These are phyloP conservation scores for Pythium myriotylum DNA, from an alignment of 352 stramenopile genomes.

Conservation along the genomic window DNA sequence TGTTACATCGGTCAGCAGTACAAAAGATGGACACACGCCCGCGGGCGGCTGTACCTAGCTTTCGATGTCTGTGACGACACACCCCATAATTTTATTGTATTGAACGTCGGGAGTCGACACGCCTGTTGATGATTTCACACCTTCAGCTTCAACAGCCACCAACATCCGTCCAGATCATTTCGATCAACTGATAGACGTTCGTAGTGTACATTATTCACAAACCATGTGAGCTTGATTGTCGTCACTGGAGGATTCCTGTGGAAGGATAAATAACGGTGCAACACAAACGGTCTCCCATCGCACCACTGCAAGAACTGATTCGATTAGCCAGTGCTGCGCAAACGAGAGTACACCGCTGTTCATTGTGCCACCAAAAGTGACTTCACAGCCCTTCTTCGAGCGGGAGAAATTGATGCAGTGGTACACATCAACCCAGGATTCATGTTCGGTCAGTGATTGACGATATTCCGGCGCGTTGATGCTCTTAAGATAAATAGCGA, in stretches of 20 bases:
- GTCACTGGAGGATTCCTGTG: neutral
- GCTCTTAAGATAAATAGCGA: constrained; percentile 69
- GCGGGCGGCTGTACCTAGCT: too few species aligned
- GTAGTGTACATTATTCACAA: too few species aligned
- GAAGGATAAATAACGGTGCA: constrained; percentile 16
- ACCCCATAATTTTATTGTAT: too few species aligned
- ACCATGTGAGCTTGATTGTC: constrained; percentile 1
- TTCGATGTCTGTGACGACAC: too few species aligned
- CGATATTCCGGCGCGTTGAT: constrained; percentile 49
- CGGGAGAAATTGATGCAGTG: constrained; percentile 25
- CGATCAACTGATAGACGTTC: too few species aligned
- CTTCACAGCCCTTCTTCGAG: constrained; percentile 14
- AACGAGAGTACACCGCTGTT: constrained; percentile 12
- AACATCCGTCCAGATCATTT: too few species aligned
- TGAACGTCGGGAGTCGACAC: too few species aligned
- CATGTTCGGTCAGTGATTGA: constrained; percentile 14
- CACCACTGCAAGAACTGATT: constrained; percentile 23
- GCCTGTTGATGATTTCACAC: too few species aligned
- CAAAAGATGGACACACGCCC: too few species aligned
- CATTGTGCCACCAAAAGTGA: constrained; percentile 24
- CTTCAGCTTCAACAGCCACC: too few species aligned
- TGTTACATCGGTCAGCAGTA: too few species aligned
- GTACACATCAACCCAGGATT: constrained; percentile 29
- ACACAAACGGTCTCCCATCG: constrained; percentile 28
- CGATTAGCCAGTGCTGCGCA: constrained; percentile 27